Conservation (phyloP, 2,329 filamentous ascomycete genomes). For the Sarocladium oryzae region DNA sequence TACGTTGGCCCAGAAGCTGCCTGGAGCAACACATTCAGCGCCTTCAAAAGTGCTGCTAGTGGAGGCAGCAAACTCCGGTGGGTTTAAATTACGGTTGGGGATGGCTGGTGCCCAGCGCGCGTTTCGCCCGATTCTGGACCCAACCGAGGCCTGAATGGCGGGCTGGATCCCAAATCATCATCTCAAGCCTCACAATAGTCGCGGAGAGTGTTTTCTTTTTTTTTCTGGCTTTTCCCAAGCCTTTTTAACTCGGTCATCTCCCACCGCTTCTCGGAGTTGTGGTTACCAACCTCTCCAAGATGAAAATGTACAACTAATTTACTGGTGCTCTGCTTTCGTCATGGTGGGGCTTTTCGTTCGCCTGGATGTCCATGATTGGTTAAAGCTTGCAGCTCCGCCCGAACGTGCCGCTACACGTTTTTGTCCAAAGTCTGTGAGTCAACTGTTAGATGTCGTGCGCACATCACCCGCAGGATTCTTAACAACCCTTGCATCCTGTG, state of each 20-base stretch:
- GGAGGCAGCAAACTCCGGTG: not conserved
- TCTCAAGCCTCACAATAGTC: not conserved
- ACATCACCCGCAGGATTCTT: not conserved
- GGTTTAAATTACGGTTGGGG: constrained; percentile 5
- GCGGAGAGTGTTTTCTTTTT: not conserved
- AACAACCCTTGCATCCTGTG: not conserved
- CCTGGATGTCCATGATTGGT: not conserved
- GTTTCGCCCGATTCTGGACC: not conserved
- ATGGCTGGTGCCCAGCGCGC: not conserved
- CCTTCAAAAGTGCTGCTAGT: not conserved
- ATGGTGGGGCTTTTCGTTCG: constrained; percentile 7
- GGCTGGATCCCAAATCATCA: not conserved
- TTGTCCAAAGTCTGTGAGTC: not conserved
- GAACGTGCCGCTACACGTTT: not conserved
- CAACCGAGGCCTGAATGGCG: not conserved
- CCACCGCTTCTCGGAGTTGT: too few relatives aligned
- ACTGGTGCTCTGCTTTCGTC: constrained; percentile 7
- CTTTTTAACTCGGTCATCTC: not conserved
- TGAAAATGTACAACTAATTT: too few relatives aligned
- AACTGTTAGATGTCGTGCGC: not conserved
- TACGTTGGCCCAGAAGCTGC: not conserved
- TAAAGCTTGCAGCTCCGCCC: constrained; percentile 3
- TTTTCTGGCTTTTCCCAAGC: not conserved
- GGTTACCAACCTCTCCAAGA: too few relatives aligned
- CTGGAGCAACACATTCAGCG: not conserved